phyloP scores from a whole-genome alignment of 1,284 basidiomycete genomes.

The Marasmius tenuissimus region DNA sequence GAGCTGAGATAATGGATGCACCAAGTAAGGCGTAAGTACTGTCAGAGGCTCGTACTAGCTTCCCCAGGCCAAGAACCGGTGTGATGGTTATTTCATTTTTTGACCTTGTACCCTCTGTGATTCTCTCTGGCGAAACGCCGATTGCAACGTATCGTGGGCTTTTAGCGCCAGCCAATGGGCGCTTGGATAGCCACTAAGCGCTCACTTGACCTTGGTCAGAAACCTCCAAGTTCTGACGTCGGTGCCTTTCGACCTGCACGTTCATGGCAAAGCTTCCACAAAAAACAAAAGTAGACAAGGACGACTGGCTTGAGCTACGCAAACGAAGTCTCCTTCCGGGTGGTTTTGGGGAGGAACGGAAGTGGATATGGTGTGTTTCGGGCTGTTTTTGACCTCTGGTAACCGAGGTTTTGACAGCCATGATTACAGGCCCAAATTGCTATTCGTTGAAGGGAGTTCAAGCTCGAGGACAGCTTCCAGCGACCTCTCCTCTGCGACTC shows the following conservation, averaged over 20 bases:
- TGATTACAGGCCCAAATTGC: slow-evolving; percentile 44
- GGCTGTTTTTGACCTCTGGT: neutral
- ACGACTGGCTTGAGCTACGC: slow-evolving; percentile 6
- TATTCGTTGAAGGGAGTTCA: slow-evolving; percentile 31
- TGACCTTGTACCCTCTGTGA: no score
- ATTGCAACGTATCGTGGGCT: no score
- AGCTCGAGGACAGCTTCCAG: slow-evolving; percentile 1
- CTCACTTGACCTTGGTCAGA: neutral
- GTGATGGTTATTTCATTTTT: no score
- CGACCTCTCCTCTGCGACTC: no score
- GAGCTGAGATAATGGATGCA: no score
- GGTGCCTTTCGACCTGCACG: neutral
- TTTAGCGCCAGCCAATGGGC: no score
- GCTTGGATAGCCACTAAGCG: neutral
- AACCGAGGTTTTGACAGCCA: neutral
- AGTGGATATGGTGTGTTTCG: slow-evolving; percentile 53
- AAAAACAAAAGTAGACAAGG: neutral
- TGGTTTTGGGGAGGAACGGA: slow-evolving; percentile 61
- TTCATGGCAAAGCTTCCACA: neutral
- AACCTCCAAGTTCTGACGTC: neutral
- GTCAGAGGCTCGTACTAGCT: no score
- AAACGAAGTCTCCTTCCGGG: slow-evolving; percentile 50
- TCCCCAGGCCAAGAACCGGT: no score
- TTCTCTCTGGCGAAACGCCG: no score
- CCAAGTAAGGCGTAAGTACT: no score